These are phyloP conservation scores for Talaromyces pinophilus DNA, from an alignment of 2,329 filamentous ascomycete species.

Conservation along the genomic window DNA sequence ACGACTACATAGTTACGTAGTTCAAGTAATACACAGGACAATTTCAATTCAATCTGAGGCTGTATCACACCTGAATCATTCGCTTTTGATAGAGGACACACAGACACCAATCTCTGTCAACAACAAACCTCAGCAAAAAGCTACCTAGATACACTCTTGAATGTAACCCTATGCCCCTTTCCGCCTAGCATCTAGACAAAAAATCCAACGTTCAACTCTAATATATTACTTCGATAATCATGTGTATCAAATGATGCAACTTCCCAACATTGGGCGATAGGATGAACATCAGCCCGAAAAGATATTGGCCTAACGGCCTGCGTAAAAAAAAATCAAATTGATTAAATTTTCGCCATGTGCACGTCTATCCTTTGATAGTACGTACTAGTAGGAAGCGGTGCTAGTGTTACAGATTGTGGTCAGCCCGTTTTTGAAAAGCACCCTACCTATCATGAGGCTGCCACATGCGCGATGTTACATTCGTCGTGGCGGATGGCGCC, in stretches of 20 bases:
- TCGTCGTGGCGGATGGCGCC: background rate
- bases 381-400: background rate
- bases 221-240: background rate
- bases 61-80: background rate
- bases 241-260: background rate
- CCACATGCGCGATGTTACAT: constrained; percentile 9
- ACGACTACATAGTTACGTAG: background rate
- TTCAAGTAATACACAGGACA: background rate
- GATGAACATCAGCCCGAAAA: background rate
- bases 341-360: constrained; percentile 2
- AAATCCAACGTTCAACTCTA: background rate
- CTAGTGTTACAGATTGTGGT: background rate
- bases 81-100: background rate
- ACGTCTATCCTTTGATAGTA: background rate
- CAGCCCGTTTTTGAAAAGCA: background rate
- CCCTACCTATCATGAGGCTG: background rate
- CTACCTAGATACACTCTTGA: background rate
- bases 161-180: background rate
- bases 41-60: background rate
- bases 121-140: background rate
- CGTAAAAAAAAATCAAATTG: background rate
- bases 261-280: background rate
- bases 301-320: background rate
- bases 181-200: background rate
- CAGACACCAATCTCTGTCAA: background rate